phyloP scores from a whole-genome alignment of 495 filamentous ascomycete genomes.

The Halenospora varia region DNA sequence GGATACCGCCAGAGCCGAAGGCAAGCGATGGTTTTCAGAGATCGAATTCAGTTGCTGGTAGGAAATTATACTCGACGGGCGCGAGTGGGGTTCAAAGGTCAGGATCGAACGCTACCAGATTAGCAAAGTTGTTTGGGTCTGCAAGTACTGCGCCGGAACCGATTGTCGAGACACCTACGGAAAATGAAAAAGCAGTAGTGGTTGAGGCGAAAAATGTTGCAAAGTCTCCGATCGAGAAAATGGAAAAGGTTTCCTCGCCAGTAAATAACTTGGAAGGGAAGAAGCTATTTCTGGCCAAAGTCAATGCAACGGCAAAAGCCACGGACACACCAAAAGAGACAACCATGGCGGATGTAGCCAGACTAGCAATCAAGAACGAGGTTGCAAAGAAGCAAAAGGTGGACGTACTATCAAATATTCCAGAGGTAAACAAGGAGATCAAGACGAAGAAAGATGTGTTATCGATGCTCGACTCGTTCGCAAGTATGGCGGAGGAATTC shows the following conservation, averaged over 20 bases:
- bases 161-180: not conserved
- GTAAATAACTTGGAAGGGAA: too few species aligned
- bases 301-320: not conserved
- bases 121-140: conserved; percentile 9
- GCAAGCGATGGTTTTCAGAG: not conserved
- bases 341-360: too few species aligned
- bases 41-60: not conserved
- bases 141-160: not conserved
- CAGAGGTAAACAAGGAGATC: not conserved
- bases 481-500: too few species aligned
- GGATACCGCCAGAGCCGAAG: not conserved
- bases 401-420: not conserved
- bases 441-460: not conserved
- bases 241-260: too few species aligned
- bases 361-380: too few species aligned
- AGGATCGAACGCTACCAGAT: not conserved
- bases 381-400: not conserved
- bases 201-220: not conserved
- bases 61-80: conserved; percentile 1
- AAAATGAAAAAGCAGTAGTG: not conserved
- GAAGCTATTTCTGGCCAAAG: too few species aligned
- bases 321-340: not conserved
- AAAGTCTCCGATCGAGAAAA: too few species aligned
- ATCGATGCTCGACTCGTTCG: too few species aligned
- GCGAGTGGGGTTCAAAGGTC: not conserved